Evolutionary conservation across 148 eudicot species (phyloP).

Genomic region (Camellia granthamiana): DNA sequence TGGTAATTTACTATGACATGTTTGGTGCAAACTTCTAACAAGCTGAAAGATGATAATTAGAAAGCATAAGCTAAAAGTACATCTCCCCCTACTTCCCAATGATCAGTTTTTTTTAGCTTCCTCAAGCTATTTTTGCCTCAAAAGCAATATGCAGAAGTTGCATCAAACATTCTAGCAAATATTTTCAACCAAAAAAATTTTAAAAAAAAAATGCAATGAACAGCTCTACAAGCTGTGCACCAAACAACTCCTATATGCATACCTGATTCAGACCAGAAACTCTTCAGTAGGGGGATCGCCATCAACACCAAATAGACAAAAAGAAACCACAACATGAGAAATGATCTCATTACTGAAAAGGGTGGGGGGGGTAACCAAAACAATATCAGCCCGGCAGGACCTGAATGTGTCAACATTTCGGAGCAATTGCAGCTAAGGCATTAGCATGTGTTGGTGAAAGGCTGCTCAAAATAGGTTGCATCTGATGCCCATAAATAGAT

Average conservation of each 20-base stretch:
- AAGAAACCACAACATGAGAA: not conserved
- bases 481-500: slow-evolving; percentile 86
- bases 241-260: not conserved
- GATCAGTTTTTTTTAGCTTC: too few species aligned
- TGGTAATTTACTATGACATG: not conserved
- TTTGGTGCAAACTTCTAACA: too few species aligned
- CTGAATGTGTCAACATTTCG: slow-evolving; percentile 48
- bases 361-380: not conserved
- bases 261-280: slow-evolving; percentile 8
- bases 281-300: not conserved
- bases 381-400: not conserved
- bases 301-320: not conserved
- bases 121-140: too few species aligned
- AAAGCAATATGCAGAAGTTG: too few species aligned
- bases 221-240: too few species aligned
- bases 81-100: too few species aligned
- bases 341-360: not conserved
- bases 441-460: slow-evolving; percentile 87
- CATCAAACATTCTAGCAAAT: too few species aligned
- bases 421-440: slow-evolving; percentile 79
- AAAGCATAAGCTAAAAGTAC: too few species aligned
- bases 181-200: too few species aligned
- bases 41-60: too few species aligned
- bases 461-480: slow-evolving; percentile 77
- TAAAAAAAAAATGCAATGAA: too few species aligned